Conservation (phyloP, 352 stramenopile species). For the Pythium monospermum region DNA sequence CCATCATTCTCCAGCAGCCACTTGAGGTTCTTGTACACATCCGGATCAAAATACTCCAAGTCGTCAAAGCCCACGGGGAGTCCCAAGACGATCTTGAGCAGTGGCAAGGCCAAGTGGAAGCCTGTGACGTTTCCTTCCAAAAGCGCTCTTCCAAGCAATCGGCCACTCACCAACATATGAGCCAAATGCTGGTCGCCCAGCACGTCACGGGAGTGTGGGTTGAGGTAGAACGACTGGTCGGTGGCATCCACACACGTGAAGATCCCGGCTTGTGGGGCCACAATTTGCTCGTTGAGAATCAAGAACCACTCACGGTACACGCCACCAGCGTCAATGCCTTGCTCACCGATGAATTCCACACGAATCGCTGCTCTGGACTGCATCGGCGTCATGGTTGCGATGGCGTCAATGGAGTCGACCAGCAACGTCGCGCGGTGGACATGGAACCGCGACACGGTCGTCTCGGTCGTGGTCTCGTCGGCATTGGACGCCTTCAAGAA, state of each 20-base stretch:
- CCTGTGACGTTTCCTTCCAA: conserved; percentile 92
- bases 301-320: conserved; percentile 88
- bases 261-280: conserved; percentile 37
- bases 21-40: conserved; percentile 49
- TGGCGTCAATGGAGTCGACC: conserved; percentile 58
- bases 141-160: conserved; percentile 52
- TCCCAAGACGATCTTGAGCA: conserved; percentile 97
- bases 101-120: conserved; percentile 91
- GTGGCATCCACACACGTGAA: conserved; percentile 49
- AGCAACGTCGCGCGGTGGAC: conserved; percentile 34
- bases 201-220: conserved; percentile 51
- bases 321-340: conserved; percentile 77
- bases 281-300: conserved; percentile 61
- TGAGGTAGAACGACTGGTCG: conserved; percentile 58
- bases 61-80: conserved; percentile 94
- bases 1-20: conserved; percentile 65
- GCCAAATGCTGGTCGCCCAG: conserved; percentile 63
- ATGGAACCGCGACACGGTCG: conserved; percentile 12
- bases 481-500: conserved; percentile 11
- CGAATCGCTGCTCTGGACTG: conserved; percentile 60
- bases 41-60: conserved; percentile 81
- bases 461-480: conserved; percentile 3
- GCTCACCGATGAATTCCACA: conserved; percentile 80
- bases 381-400: conserved; percentile 47
- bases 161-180: conserved; percentile 54